Evolutionary conservation across 2,329 filamentous ascomycete genomes (phyloP).

Genomic region (Endoconidiophora laricicola): DNA sequence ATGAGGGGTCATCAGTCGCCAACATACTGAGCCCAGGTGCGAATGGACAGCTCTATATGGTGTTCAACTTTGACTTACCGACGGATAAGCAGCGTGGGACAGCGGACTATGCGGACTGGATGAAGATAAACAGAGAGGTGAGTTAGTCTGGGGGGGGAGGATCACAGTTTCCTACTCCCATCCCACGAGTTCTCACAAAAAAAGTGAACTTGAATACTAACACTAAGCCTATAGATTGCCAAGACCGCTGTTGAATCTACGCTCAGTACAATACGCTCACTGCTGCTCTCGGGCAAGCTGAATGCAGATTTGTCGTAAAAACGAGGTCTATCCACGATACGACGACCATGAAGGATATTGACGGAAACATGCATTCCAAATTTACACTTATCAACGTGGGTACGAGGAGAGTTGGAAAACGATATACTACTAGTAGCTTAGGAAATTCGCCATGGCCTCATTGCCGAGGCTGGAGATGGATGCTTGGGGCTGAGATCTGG

Average conservation of each 20-base stretch:
- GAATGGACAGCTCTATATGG: constrained; percentile 18
- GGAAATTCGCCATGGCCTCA: too few species aligned
- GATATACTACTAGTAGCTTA: too few species aligned
- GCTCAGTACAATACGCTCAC: not conserved
- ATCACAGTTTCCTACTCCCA: too few species aligned
- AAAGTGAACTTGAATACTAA: not conserved
- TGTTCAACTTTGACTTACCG: constrained; percentile 21
- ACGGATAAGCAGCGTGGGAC: not conserved
- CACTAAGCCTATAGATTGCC: not conserved
- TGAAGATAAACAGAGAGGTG: too few species aligned
- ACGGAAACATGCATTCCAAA: too few species aligned
- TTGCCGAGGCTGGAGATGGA: too few species aligned
- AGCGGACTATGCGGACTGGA: too few species aligned
- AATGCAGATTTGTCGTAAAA: not conserved
- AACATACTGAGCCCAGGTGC: constrained; percentile 19
- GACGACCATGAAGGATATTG: too few species aligned
- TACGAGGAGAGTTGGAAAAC: too few species aligned
- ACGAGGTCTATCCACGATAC: not conserved
- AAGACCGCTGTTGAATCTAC: not conserved
- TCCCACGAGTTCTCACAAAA: not conserved
- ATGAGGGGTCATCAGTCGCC: constrained; percentile 18
- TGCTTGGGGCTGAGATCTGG: too few species aligned
- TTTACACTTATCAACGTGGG: too few species aligned
- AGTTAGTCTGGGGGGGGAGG: too few species aligned
- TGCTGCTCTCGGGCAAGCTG: not conserved